phyloP scores from a whole-genome alignment of 129 eudicot species.

The Flaveria brownii region DNA sequence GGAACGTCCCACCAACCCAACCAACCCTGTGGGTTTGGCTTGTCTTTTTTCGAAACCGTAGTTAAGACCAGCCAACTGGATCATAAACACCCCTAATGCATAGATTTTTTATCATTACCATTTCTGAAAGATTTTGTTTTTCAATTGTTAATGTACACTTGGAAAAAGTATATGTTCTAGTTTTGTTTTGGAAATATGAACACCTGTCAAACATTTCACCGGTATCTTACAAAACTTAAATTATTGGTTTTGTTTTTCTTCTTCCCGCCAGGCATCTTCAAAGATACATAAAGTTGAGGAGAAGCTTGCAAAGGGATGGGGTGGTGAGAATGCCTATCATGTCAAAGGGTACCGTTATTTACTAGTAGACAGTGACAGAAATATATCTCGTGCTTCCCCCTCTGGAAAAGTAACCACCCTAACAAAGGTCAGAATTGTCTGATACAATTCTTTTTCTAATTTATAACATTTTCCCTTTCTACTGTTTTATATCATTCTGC shows the following conservation, averaged over 20 bases:
- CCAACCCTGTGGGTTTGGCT: too few relatives aligned
- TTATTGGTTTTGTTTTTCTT: conserved; percentile 4
- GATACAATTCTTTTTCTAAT: too few relatives aligned
- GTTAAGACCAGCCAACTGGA: too few relatives aligned
- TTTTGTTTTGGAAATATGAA: conserved; percentile 5
- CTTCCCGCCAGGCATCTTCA: conserved; percentile 55
- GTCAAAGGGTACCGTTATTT: conserved; percentile 92
- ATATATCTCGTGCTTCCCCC: conserved; percentile 89
- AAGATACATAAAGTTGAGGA: conserved; percentile 87
- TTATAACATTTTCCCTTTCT: conserved; percentile 1
- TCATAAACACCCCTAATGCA: background rate
- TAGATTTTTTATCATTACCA: background rate
- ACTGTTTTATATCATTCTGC: background rate
- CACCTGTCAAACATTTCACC: background rate
- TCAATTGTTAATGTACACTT: background rate
- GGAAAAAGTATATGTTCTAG: conserved; percentile 14
- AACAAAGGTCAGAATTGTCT: conserved; percentile 61
- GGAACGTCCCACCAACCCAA: too few relatives aligned
- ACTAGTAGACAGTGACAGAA: conserved; percentile 77
- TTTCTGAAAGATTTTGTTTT: background rate
- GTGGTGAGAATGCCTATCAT: conserved; percentile 99
- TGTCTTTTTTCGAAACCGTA: too few relatives aligned
- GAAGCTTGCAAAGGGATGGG: conserved; percentile 97
- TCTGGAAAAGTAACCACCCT: conserved; percentile 92
- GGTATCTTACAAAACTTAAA: background rate